Evolutionary conservation across 2,329 filamentous ascomycete genomes (phyloP), one percentile per base, ranked within the genome.

Genomic region (Alternaria sp.): DNA sequence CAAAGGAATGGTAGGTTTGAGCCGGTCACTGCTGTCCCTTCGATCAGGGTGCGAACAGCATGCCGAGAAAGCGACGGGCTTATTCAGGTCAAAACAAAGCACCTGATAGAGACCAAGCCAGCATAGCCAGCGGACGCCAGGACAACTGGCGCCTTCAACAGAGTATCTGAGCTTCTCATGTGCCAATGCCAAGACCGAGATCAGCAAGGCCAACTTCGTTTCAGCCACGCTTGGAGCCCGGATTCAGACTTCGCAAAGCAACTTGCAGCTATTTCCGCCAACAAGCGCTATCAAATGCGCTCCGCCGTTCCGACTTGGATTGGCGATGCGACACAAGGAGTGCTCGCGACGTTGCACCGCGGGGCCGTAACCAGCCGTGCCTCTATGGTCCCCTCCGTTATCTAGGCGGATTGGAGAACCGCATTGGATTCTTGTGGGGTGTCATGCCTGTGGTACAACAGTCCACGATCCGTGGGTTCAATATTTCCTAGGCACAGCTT

Each of bases 201-300:
- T 71, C 69, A 67, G 60, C 68, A 64, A 57, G 51, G 58, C 65
- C 52, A 65, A 52, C 36, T 59, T 64, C 17, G 74, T 75, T 76
- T 74, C 74, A 75, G 72, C 68, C 67, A 71, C 57, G 67, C 69
- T 69, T 75, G 65, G 67, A 55, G 36, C 28, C 51, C 45, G 50
- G 32, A 43, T 23, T 25, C 65, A 64, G 30, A 17, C 40, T 21
- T 46, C 65, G 61, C 65, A 59, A 62, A 55, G 62, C 57, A 30
- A 45, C 32, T 53, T 21, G 58, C 49, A 54, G 56, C 25, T 66
- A 65, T 60, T 71, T 58, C 65, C 62, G 65, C 63, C 50, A 62
- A 62, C 61, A 57, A 28, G 28, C 23, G 46, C n/a, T 49, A 19
- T 36, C 21, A 55, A 53, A 17, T 47, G 50, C 54, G 32, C 32